Conservation (phyloP, 192 early-diverging fungal species). For the Entomortierella parvispora region DNA sequence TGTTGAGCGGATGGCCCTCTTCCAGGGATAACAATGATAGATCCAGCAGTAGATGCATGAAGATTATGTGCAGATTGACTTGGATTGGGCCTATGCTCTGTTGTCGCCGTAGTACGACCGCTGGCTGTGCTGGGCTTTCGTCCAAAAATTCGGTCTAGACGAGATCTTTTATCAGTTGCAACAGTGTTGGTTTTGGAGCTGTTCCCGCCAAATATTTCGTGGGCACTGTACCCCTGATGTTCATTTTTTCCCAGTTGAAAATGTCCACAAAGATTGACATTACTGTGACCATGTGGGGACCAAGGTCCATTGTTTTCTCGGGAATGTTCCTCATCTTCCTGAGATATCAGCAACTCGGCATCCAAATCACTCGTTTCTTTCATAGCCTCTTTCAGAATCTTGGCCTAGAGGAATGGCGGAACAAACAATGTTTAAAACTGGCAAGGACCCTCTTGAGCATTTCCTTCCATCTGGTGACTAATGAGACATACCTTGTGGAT, state of each 20-base stretch:
- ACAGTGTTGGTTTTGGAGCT: neutral
- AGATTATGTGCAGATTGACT: no score
- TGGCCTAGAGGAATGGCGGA: slow-evolving; percentile 8
- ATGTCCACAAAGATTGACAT: slow-evolving; percentile 22
- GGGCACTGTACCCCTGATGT: neutral
- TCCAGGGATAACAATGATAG: neutral
- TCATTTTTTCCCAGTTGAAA: neutral
- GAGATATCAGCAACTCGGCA: slow-evolving; percentile 32
- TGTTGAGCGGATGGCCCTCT: slow-evolving; percentile 1
- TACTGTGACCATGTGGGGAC: slow-evolving; percentile 26
- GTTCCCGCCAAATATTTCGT: slow-evolving; percentile 1
- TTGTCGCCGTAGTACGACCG: slow-evolving; percentile 3
- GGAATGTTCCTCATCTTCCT: slow-evolving; percentile 26
- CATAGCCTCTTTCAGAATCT: slow-evolving; percentile 52
- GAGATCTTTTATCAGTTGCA: slow-evolving; percentile 23
- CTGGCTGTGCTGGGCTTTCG: slow-evolving; percentile 24
- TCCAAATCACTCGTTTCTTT: slow-evolving; percentile 48
- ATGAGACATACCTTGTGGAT: slow-evolving; percentile 32
- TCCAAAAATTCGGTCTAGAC: slow-evolving; percentile 37
- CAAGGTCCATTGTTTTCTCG: neutral
- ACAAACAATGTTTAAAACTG: neutral
- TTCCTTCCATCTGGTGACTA: neutral
- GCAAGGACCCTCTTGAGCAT: neutral
- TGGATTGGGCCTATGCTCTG: neutral
- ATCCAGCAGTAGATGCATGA: slow-evolving; percentile 9